A percentile compares a stretch with the other conserved stretches of the same genome.
Conservation (phyloP, 495 filamentous ascomycete species). For the Podospora australis region DNA sequence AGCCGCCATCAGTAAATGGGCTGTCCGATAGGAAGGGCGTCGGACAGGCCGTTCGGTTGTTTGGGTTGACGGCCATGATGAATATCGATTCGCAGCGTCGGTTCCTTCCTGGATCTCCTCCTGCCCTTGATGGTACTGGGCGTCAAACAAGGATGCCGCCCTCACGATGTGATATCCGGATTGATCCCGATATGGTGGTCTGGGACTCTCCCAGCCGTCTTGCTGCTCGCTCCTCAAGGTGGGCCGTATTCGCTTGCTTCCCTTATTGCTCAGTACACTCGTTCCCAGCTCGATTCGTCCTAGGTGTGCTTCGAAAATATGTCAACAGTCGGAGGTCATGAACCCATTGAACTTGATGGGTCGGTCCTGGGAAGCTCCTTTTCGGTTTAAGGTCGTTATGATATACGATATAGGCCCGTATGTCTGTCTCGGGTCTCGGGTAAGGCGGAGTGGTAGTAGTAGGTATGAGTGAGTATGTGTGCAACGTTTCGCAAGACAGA, state of each 20-base stretch:
- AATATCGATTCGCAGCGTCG: not conserved
- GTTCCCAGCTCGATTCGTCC: not conserved
- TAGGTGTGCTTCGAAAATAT: not conserved
- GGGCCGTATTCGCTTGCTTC: too few relatives aligned
- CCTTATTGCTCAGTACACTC: not conserved
- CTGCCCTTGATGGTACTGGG: not conserved
- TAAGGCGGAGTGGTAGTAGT: not conserved
- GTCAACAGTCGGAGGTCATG: not conserved
- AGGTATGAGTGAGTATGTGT: too few relatives aligned
- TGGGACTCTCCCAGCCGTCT: too few relatives aligned
- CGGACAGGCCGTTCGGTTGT: conserved; percentile 24
- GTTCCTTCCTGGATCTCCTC: not conserved
- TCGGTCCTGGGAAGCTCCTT: too few relatives aligned
- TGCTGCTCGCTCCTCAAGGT: too few relatives aligned
- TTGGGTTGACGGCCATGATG: conserved; percentile 10
- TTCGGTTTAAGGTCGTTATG: too few relatives aligned
- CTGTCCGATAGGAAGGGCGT: conserved; percentile 31
- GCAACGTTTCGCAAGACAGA: not conserved
- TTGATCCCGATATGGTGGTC: not conserved
- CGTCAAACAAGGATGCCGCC: not conserved
- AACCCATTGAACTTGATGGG: conserved; percentile 13
- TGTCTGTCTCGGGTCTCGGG: too few relatives aligned
- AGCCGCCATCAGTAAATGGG: conserved; percentile 31
- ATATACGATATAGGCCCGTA: too few relatives aligned
- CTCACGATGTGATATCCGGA: not conserved